Evolutionary conservation across 1,139 yeast genomes (phyloP), one percentile per base, ranked within the genome.

Genomic region (Kazachstania sp.): DNA sequence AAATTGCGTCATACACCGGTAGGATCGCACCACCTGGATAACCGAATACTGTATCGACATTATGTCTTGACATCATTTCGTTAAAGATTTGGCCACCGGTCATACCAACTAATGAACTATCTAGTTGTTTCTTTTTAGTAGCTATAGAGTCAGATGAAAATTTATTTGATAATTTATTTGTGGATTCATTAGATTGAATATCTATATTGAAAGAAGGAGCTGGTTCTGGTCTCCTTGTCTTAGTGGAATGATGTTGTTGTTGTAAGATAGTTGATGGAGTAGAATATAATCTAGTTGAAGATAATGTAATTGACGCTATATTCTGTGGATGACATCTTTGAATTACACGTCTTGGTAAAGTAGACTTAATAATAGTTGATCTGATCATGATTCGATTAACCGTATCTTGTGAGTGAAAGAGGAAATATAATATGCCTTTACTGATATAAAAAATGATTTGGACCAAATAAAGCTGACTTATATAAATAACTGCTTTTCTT

Each of bases 11-110:
- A 64, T 85, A 92, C 31, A 92, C 98, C 20, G 98, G 97, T 61
- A 92, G 77, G 64, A 92, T 92, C 57, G 98, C 98, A 66, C 98
- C 98, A 62, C 98, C 49, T 38, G 49, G 44, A 71, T 86, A 87
- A 42, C 96, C 96, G 67, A 87, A 90, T 46, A 88, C 79, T 52
- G 97, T 86, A 68, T 92, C 97, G 50, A 92, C 98, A 47, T 86
- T 78, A 67, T 92, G 97, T 68, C 97, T 81, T 53, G 82, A 76
- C 97, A 92, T 92, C 98, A 92, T 92, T 69, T 92, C 97, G 69
- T 92, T 97, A 71, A 92, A 92, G 55, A 92, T 90, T 71, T 92
- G 95, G 57, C 98, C 98, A 55, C 98, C 98, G 19, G 95, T 83
- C 59, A 88, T 77, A 12, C 98, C 98, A 52, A 92, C 87, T 62